Base-by-base conservation (phyloP, 352 stramenopile species). In the Stephanocyclus meneghinianus region DNA sequence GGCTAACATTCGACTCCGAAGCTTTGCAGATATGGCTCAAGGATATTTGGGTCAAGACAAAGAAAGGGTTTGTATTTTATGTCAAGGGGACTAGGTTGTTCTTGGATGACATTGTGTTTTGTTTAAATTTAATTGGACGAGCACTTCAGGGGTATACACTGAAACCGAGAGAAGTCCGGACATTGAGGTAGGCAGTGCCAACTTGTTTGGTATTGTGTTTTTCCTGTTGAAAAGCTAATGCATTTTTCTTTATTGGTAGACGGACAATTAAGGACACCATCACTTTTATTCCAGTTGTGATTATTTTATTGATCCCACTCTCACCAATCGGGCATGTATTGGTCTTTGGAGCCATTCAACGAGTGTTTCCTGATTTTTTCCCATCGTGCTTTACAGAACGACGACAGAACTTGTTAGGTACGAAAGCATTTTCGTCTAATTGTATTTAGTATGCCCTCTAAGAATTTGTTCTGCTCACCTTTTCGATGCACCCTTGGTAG, bases 291-390 rank as follows among this genome's bases (percentile, higher is more conserved):
- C 93, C 93, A 29, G 93, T 96, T 57, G 81, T 95, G 16, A 95
- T 96, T 66, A 96, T 96, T 78, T 83, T 96, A 44, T 77, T 96
- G 18, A 92, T 96, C 66, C 93, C 93, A 30, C 78, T 96, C 44
- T 90, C 91, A 48, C 93, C 93, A 21, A 84, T 96, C 37, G 93
- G 93, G 13, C 93, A 96, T 74, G 92, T 96, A 30, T 79, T 96
- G 16, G 88, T 96, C n/a, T 96, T 96, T 81, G 90, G 87, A 61
- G 92, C 93, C 11, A 96, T 96, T 75, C 93, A 96, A 76, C 78
- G 92, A 53, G 93, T 96, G 66, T 96, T 95, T 71, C 93, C 93
- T 29, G 91, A 95, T 64, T 96, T 96, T 72, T 96, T 96, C 75
- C 93, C 93, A n/a, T 95, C 86, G 74, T 95, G 92, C 71, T 96